Evolutionary conservation across 345 rosid species (phyloP), one percentile per base, ranked within the genome.

Genomic region (Gossypium turneri): DNA sequence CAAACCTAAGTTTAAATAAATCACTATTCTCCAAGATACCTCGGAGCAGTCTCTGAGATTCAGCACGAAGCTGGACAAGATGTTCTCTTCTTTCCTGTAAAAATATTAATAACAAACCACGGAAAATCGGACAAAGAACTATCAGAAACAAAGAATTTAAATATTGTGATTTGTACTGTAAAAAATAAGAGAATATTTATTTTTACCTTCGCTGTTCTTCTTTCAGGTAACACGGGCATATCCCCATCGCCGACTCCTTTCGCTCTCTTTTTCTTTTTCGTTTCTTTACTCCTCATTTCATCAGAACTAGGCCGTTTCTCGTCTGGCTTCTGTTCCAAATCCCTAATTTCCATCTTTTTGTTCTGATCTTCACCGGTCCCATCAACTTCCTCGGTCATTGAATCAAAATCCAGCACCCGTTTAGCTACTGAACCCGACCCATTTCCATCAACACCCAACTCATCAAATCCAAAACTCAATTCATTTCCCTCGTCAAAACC

Each of bases 41-140:
- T 82, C 97, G 90, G 74, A 92, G 78, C 63, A 94, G 82, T 80
- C 93, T 92, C 88, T 94, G 97, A 51, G 94, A 89, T 80, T 91
- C 97, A 45, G 86, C 87, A 56, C 85, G 92, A 44, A 91, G 92
- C 78, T 91, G 88, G 74, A 79, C 80, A 51, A 90, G 84, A 53
- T 81, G 78, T n/a, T 82, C 83, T 79, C 88, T 90, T 81, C 95
- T 86, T 79, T 89, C 93, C 97, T 92, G 72, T n/a, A n/a, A 25
- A 62, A 64, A 20, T 25, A 3, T 59, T 22, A 57, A 57, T 57
- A 20, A 15, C 11, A 48, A 53, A 1, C 11, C 19, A 38, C 7
- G 15, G 25, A 27, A 44, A 71, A 72, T 38, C 27, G 71, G 45
- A 57, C 70, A 63, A 24, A 59, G 16, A 29, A 44, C 41, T 62